Base-by-base conservation (phyloP, 2,329 filamentous ascomycete genomes). In the Cryphonectria carpinicola region DNA sequence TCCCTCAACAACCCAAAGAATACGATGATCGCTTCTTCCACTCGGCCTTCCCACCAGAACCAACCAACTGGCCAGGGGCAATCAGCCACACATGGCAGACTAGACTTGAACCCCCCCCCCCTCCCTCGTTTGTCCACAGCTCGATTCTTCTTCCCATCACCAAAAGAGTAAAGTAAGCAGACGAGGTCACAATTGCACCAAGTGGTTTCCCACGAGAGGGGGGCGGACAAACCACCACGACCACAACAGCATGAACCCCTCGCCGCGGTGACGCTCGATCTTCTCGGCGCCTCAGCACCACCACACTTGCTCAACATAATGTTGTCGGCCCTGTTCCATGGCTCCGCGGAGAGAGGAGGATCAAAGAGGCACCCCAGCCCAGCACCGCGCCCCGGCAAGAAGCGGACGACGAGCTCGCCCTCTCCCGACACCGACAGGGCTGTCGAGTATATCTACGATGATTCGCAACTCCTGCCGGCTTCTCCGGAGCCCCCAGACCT, bases 401-500 rank as follows among this genome's bases (percentile, higher is more conserved):
- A 74, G 35, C 56, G 73, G 19, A 74, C 74, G 72, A 79, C 78
- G 73, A 77, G 79, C 60, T 74, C 77, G 69, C 79, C 78, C 76
- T 73, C 75, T 73, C 76, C 67, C 65, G 52, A 52, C 28, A 74
- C 66, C 71, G 77, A 79, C 52, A 70, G 74, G 54, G 75, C 49
- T 37, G n/a, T 80, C 70, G 83, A 84, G 62, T 89, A 85, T 77
- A 88, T 91, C 74, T 81, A 82, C 75, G 86, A 89, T 72, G 86
- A 88, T 73, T 78, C 84, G 43, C 85, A 91, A 75, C 82, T 91
- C 37, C 79, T 78, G 28, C 82, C 82, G 61, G 74, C 84, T 35
- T 79, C 80, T 10, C 81, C 83, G 74, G 88, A 90, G 71, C 82
- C 86, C 49, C 86, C 88, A 54, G 87, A 93, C 75, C 84, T 94